Percentiles rank a stretch among this genome's conserved stretches.
These are phyloP conservation scores for Russula abietina DNA, from an alignment of 768 basidiomycete genomes.

Conservation along the genomic window DNA sequence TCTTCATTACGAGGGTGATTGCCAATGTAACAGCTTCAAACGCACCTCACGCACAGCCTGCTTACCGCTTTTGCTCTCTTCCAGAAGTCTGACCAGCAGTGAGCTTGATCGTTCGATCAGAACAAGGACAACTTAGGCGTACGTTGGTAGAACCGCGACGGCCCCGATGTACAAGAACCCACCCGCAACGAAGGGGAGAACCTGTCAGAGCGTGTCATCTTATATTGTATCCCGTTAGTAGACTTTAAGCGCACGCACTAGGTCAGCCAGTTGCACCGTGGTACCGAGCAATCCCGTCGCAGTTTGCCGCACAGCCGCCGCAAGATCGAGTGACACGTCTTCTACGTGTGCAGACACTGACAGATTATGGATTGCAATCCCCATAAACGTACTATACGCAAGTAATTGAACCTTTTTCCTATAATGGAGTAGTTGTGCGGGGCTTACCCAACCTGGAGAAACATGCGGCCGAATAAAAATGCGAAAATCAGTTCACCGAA, in stretches of 20 bases:
- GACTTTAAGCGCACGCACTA: conserved; percentile 47
- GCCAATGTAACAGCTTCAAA: conserved; percentile 16
- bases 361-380: conserved; percentile 76
- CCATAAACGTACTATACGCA: conserved; percentile 67
- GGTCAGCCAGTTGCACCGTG: conserved; percentile 67
- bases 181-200: conserved; percentile 85
- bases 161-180: conserved; percentile 93
- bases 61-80: conserved; percentile 79
- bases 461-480: conserved; percentile 12
- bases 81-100: conserved; percentile 51
- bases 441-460: conserved; percentile 29
- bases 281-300: conserved; percentile 80
- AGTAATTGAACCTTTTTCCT: background rate
- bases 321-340: conserved; percentile 50
- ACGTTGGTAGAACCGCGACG: conserved; percentile 88
- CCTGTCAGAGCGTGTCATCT: conserved; percentile 39
- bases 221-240: conserved; percentile 15
- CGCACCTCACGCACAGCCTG: conserved; percentile 89
- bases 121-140: conserved; percentile 33
- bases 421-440: background rate
- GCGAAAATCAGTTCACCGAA: background rate
- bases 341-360: conserved; percentile 44
- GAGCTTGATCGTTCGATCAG: conserved; percentile 14
- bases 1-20: conserved; percentile 14
- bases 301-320: conserved; percentile 69